Base-by-base conservation (phyloP, 1,139 yeast species). In the Suhomyces atakaporum region DNA sequence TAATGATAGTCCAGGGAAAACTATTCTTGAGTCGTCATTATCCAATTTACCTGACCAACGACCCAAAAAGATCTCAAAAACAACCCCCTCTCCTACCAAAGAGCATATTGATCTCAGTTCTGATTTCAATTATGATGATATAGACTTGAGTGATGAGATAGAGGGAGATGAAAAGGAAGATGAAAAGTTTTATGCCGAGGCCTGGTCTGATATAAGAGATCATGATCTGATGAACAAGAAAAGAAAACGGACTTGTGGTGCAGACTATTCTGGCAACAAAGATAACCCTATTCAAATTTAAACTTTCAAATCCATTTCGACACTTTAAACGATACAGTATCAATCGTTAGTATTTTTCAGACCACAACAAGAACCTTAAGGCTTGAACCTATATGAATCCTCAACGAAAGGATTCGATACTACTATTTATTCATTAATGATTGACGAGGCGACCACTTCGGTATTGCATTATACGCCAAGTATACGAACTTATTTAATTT, bases 161-260 rank as follows among this genome's bases (percentile, higher is more conserved):
- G 62, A 51, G 16, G 56, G 50, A 5, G 58, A 52, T 11, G 62
- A 57, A 16, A 38, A 43, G 7, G 62, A 58, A 26, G 65, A 60
- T 26, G 57, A 55, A 25, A 33, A 36, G 6, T 59, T 46, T 30
- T 58, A 56, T 39, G 47, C 45, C 14, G 36, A 40, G 13, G 44
- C 52, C 14, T 58, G 64, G 64, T 33, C 40, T 3, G 47, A 42
- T 5, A 28, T 15, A 18, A 24, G 9, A 7, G 12, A 16, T 10
- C 16, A 16, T n/a, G 33, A 29, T 23, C 26, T 29, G 16, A 28
- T 15, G n/a, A 34, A 25, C 12, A 42, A 38, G 23, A 33, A 27
- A 25, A 39, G 41, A 26, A 37, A 37, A 13, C 18, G 29, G 6
- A 19, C 23, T 16, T 11, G 24, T 13, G 9, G 14, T 14, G 12